Conservation (phyloP, 805 yeast species). For the Saturnispora diversa region DNA sequence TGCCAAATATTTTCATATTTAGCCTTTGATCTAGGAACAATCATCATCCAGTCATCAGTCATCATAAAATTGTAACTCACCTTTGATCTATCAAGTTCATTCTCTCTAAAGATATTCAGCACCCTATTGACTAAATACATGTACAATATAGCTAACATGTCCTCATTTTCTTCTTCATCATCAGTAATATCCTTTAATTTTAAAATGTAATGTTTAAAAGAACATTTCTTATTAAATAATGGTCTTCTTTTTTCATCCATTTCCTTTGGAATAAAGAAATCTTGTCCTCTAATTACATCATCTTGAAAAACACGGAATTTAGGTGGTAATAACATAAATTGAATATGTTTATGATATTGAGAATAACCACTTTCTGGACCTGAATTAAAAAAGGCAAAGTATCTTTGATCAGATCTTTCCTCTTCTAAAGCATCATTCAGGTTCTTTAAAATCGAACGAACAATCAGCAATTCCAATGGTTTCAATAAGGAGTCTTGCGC, state of each 20-base stretch:
- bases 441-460: slow-evolving; percentile 45
- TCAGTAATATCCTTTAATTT: slow-evolving; percentile 41
- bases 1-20: slow-evolving; percentile 51
- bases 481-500: slow-evolving; percentile 65
- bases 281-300: slow-evolving; percentile 34
- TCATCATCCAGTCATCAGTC: slow-evolving; percentile 76
- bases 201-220: slow-evolving; percentile 79
- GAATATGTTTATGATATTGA: slow-evolving; percentile 87
- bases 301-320: slow-evolving; percentile 54
- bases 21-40: slow-evolving; percentile 70
- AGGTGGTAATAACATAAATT: slow-evolving; percentile 66
- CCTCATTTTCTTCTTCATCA: slow-evolving; percentile 42
- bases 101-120: slow-evolving; percentile 56
- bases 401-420: slow-evolving; percentile 34
- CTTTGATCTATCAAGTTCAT: slow-evolving; percentile 30
- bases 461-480: slow-evolving; percentile 58
- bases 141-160: slow-evolving; percentile 58
- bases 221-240: slow-evolving; percentile 47
- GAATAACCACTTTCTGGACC: slow-evolving; percentile 93
- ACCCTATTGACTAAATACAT: slow-evolving; percentile 65
- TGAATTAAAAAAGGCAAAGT: slow-evolving; percentile 81
- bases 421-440: slow-evolving; percentile 34
- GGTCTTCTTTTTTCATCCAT: slow-evolving; percentile 41
- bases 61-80: slow-evolving; percentile 75
- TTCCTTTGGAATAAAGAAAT: slow-evolving; percentile 48